Percentiles rank a stretch among this genome's conserved stretches.
Conservation (phyloP, 2,329 filamentous ascomycete genomes). For the Diaporthe sp. region DNA sequence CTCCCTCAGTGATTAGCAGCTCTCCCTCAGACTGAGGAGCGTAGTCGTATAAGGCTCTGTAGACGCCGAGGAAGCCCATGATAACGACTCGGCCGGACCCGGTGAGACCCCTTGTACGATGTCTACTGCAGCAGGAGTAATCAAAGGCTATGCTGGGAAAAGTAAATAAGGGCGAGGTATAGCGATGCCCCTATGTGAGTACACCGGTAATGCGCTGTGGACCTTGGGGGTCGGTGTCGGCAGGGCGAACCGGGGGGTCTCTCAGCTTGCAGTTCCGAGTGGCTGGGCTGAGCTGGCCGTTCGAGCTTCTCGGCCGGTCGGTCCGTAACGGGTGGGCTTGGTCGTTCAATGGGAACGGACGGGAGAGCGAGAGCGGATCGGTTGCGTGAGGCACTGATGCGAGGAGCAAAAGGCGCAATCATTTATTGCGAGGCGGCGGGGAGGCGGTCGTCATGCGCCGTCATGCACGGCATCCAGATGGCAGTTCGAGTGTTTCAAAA, state of each 20-base stretch:
- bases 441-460: conserved; percentile 36
- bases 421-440: conserved; percentile 23
- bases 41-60: conserved; percentile 94
- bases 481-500: conserved; percentile 33
- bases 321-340: conserved; percentile 21
- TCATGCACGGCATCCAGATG: conserved; percentile 38
- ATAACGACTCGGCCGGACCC: conserved; percentile 40
- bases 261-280: conserved; percentile 26
- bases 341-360: not conserved
- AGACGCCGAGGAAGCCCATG: conserved; percentile 95
- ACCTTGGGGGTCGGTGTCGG: conserved; percentile 21
- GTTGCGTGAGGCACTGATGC: conserved; percentile 24
- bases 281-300: conserved; percentile 30
- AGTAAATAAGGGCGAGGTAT: not conserved
- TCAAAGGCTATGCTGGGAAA: not conserved
- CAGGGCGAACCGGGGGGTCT: conserved; percentile 36
- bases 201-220: conserved; percentile 32
- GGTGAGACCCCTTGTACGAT: not conserved
- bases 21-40: conserved; percentile 88
- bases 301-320: conserved; percentile 33
- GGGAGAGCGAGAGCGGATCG: not conserved
- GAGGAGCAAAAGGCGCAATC: conserved; percentile 14
- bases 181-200: conserved; percentile 16
- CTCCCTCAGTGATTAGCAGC: conserved; percentile 86
- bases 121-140: conserved; percentile 28